These are phyloP conservation scores for Croton laevigatus DNA, from an alignment of 441 rosid species.

Conservation along the genomic window DNA sequence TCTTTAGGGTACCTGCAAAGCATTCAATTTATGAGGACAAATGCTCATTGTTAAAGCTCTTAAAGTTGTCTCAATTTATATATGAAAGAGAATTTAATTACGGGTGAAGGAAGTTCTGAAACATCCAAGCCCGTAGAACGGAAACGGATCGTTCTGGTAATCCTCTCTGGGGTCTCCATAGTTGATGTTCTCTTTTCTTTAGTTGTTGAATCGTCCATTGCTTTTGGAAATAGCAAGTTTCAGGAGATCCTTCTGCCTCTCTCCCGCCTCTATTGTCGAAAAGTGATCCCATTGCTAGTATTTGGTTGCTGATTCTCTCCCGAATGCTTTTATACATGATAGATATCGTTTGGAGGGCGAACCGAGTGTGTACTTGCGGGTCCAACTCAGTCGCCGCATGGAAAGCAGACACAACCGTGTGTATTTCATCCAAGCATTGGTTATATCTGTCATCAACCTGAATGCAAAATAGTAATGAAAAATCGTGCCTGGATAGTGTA, in stretches of 20 bases:
- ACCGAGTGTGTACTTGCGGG: constrained; percentile 71
- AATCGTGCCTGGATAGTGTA: neutral
- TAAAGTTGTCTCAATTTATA: neutral
- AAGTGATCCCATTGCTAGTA: constrained; percentile 60
- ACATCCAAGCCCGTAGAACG: constrained; percentile 90
- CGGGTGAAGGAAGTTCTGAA: constrained; percentile 98
- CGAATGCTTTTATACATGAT: constrained; percentile 66
- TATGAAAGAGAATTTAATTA: constrained; percentile 3
- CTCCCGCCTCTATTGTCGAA: constrained; percentile 19
- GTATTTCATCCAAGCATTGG: constrained; percentile 84
- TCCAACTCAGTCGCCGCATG: constrained; percentile 89
- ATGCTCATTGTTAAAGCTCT: neutral
- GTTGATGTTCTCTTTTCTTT: constrained; percentile 63
- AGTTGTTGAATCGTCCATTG: constrained; percentile 81
- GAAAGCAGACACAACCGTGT: constrained; percentile 84
- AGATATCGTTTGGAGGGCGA: constrained; percentile 68
- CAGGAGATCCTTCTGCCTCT: constrained; percentile 47
- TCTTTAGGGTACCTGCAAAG: constrained; percentile 85
- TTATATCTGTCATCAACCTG: constrained; percentile 86
- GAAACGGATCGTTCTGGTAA: constrained; percentile 86
- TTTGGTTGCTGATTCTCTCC: constrained; percentile 79
- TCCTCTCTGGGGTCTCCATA: constrained; percentile 92
- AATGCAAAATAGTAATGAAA: neutral
- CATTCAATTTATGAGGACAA: constrained; percentile 1
- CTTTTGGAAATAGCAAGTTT: constrained; percentile 51